These are phyloP conservation scores for Cylindrotheca closterium DNA, from an alignment of 108 stramenopile genomes.

Conservation along the genomic window DNA sequence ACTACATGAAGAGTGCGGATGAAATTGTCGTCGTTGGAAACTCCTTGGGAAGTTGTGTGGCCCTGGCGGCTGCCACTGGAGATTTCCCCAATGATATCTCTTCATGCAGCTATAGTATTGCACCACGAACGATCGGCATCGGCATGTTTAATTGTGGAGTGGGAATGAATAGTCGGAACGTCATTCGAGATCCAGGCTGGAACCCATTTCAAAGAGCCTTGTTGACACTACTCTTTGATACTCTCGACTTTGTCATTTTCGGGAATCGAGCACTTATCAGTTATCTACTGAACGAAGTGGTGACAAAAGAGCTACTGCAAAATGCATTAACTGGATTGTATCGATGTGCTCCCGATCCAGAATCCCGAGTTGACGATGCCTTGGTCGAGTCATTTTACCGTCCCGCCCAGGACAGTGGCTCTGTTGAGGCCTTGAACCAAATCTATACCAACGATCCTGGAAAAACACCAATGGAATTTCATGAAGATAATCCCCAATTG, in stretches of 20 bases:
- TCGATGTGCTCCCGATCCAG: slow-evolving; percentile 14
- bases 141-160: slow-evolving; percentile 67
- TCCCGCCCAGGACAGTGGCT: slow-evolving; percentile 43
- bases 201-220: slow-evolving; percentile 25
- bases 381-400: slow-evolving; percentile 62
- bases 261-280: slow-evolving; percentile 40
- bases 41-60: slow-evolving; percentile 58
- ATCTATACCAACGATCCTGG: slow-evolving; percentile 70
- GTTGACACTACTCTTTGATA: slow-evolving; percentile 40
- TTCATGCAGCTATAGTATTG: background rate
- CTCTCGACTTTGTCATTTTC: slow-evolving; percentile 50
- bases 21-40: slow-evolving; percentile 61
- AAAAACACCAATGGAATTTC: slow-evolving; percentile 58
- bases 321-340: slow-evolving; percentile 50
- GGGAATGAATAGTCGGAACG: slow-evolving; percentile 60
- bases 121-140: slow-evolving; percentile 34
- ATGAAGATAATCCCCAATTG: slow-evolving; percentile 29
- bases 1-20: slow-evolving; percentile 18
- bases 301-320: slow-evolving; percentile 49
- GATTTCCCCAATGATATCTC: slow-evolving; percentile 15
- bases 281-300: slow-evolving; percentile 49
- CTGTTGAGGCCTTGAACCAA: slow-evolving; percentile 59
- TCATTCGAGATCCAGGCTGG: slow-evolving; percentile 34
- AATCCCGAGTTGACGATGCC: slow-evolving; percentile 52
- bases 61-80: slow-evolving; percentile 57